phyloP scores from a whole-genome alignment of 805 yeast genomes.

The Nakazawaea peltata region DNA sequence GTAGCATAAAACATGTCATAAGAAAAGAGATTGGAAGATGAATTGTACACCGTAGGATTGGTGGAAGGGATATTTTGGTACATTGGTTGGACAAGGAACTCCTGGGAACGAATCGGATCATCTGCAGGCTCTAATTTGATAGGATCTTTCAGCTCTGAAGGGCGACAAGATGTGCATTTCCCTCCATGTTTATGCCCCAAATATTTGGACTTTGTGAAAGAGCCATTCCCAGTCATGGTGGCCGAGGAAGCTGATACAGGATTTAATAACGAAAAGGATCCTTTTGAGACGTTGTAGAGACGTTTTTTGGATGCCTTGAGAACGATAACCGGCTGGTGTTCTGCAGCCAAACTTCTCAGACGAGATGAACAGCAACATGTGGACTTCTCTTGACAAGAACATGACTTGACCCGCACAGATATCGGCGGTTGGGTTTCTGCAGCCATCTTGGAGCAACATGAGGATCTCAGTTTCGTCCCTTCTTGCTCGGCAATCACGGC shows the following conservation, averaged over 20 bases:
- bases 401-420: not conserved
- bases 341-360: slow-evolving; percentile 5
- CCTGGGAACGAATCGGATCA: too few relatives aligned
- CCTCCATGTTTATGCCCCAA: too few relatives aligned
- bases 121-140: too few relatives aligned
- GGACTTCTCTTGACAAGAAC: not conserved
- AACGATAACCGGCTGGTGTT: slow-evolving; percentile 19
- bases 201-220: too few relatives aligned
- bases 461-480: not conserved
- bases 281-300: slow-evolving; percentile 25
- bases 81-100: too few relatives aligned
- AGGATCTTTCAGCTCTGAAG: too few relatives aligned
- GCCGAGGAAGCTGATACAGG: too few relatives aligned
- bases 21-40: not conserved
- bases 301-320: slow-evolving; percentile 26
- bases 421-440: not conserved
- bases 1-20: slow-evolving; percentile 25
- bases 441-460: not conserved
- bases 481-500: slow-evolving; percentile 45
- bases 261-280: slow-evolving; percentile 22
- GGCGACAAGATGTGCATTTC: too few relatives aligned
- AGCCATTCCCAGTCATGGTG: too few relatives aligned
- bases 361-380: not conserved
- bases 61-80: too few relatives aligned
- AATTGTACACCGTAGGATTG: too few relatives aligned